Base-by-base conservation (phyloP, 2,329 filamentous ascomycete genomes). In the Sporothrix phasma region DNA sequence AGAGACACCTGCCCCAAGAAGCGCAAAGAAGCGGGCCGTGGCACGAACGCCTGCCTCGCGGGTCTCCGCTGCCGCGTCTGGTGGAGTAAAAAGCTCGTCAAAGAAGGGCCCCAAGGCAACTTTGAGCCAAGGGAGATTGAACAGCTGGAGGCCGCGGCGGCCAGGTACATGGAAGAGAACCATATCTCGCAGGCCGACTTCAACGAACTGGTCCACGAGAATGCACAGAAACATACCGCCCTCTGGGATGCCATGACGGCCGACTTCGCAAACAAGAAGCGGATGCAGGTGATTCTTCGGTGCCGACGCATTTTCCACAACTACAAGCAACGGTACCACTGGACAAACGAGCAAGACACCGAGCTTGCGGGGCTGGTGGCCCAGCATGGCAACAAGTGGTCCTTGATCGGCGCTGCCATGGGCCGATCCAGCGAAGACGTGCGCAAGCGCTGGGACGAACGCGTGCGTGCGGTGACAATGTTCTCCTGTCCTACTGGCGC, bases 391-490 rank as follows among this genome's bases (percentile, higher is more conserved):
- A 79, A 77, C 17, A 82, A 84, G 65, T 92, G 88, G 85, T 79
- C 79, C 11, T 68, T 78, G 31, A 88, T 92, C 67, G 84, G 80
- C 0, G 76, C 78, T n/a, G 68, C 83, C 24, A 80, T 89, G 67
- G 85, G 85, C 66, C 84, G 89, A 5, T 81, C 85, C 45, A 78
- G 82, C 0, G 82, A 85, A 66, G 87, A 90, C 70, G 80, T 86
- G 61, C 82, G 87, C 60, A 88, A 90, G 71, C 84, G 88, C 3
- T 89, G 86, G 77, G 80, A 85, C 45, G 88, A 90, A 69, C 85
- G 88, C 69, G 75, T 88, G 24, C 86, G 53, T 86, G 83, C 62
- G 81, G 81, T 22, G 77, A 81, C 5, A 79, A 77, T 0, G 76
- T 78, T 64, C 78, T 78, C 37, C 80, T 77, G 47, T 80, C 82